Evolutionary conservation across 2,329 filamentous ascomycete genomes (phyloP).

Genomic region (Phyllosticta citrichinensis): DNA sequence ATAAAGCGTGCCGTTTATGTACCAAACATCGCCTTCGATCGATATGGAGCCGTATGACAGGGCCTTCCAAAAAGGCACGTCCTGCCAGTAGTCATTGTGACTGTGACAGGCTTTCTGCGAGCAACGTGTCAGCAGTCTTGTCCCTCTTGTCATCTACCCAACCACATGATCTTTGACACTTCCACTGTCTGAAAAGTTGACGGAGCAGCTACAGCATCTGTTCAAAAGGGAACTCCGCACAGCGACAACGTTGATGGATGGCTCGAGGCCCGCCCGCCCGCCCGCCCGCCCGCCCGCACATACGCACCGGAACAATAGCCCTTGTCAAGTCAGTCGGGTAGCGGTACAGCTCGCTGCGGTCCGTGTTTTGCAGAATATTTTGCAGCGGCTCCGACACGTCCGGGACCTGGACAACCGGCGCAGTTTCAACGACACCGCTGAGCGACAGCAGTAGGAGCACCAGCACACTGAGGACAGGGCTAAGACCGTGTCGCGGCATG

Average conservation of each 20-base stretch:
- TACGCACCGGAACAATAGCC: conserved; percentile 42
- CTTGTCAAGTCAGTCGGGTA: conserved; percentile 54
- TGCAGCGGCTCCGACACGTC: conserved; percentile 41
- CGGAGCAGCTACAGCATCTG: not conserved
- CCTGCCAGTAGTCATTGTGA: conserved; percentile 52
- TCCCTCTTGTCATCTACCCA: not conserved
- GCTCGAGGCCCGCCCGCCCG: not conserved
- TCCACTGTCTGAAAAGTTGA: not conserved
- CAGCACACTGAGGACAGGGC: not conserved
- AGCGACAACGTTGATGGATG: not conserved
- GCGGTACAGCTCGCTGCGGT: conserved; percentile 40
- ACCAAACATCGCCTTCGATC: conserved; percentile 53
- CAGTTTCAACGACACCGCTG: not conserved
- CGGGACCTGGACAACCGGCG: conserved; percentile 15
- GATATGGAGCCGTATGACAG: conserved; percentile 48
- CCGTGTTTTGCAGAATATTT: conserved; percentile 46
- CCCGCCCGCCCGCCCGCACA: not conserved
- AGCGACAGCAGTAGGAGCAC: not conserved
- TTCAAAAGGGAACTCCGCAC: not conserved
- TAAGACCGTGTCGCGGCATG: not conserved
- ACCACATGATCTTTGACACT: not conserved
- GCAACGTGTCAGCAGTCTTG: not conserved
- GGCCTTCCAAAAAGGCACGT: conserved; percentile 40
- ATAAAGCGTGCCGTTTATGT: conserved; percentile 45
- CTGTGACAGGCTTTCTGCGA: conserved; percentile 42